phyloP scores from a whole-genome alignment of 768 basidiomycete genomes.

The Serendipita vermifera region DNA sequence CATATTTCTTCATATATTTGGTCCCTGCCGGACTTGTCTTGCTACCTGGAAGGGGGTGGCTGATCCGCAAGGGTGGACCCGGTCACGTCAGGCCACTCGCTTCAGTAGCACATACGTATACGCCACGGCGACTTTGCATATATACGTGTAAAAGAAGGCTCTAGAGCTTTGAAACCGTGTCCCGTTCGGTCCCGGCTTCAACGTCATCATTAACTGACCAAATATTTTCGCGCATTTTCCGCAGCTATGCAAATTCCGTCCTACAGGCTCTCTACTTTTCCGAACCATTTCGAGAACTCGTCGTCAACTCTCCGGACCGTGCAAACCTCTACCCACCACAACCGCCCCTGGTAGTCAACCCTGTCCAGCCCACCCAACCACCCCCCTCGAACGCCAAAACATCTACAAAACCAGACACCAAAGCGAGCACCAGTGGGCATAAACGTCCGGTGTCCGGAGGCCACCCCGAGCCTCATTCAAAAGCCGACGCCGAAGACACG shows the following conservation, averaged over 20 bases:
- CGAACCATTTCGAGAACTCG: conserved; percentile 79
- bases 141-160: no score
- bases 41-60: conserved; percentile 8
- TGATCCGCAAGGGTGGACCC: conserved; percentile 12
- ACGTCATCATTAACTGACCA: conserved; percentile 10
- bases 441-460: conserved; percentile 7
- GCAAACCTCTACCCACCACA: conserved; percentile 19
- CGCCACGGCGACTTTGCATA: no score
- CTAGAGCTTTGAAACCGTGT: background rate
- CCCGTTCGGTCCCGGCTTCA: background rate
- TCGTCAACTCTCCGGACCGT: conserved; percentile 52
- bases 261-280: conserved; percentile 96
- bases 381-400: conserved; percentile 21
- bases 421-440: conserved; percentile 1
- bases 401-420: conserved; percentile 16
- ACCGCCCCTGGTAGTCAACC: conserved; percentile 6
- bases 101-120: no score
- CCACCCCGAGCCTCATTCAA: conserved; percentile 19
- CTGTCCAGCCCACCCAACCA: conserved; percentile 18
- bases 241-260: conserved; percentile 96
- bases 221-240: background rate
- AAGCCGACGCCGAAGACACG: background rate
- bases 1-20: background rate
- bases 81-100: background rate
- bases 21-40: background rate